Evolutionary conservation across 257 asterid species (phyloP).

Genomic region (Solanum gandarillasii): DNA sequence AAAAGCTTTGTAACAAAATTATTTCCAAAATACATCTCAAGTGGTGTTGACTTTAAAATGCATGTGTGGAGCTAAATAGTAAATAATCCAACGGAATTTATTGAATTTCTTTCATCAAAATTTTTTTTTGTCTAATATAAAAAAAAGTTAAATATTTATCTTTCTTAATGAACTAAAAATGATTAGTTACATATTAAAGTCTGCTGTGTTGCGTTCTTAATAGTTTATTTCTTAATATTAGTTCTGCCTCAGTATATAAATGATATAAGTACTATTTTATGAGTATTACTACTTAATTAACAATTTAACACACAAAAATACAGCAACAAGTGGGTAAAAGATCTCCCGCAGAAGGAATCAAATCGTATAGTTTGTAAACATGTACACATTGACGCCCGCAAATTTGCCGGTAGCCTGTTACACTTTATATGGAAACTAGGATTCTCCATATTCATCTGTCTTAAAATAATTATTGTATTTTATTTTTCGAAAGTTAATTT

Average conservation of each 20-base stretch:
- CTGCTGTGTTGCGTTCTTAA: background rate
- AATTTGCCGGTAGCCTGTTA: background rate
- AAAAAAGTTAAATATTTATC: background rate
- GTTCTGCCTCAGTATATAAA: background rate
- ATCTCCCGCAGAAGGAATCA: background rate
- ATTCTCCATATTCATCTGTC: accelerated
- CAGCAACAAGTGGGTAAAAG: background rate
- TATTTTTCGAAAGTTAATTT: background rate
- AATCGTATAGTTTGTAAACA: background rate
- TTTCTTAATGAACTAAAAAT: background rate
- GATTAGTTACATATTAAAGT: background rate
- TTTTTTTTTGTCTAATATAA: background rate
- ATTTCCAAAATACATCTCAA: background rate
- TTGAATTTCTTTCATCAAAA: background rate
- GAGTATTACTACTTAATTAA: background rate
- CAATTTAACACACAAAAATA: background rate
- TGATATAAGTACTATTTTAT: background rate
- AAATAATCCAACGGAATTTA: background rate
- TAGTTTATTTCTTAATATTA: background rate
- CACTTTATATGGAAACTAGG: background rate
- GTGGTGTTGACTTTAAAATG: background rate
- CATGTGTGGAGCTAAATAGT: background rate
- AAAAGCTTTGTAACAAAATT: background rate
- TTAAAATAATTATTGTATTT: background rate
- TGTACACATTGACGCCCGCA: background rate